These are phyloP conservation scores for Tylopilus plumbeoviolaceoides DNA, from an alignment of 768 basidiomycete genomes.

Conservation along the genomic window DNA sequence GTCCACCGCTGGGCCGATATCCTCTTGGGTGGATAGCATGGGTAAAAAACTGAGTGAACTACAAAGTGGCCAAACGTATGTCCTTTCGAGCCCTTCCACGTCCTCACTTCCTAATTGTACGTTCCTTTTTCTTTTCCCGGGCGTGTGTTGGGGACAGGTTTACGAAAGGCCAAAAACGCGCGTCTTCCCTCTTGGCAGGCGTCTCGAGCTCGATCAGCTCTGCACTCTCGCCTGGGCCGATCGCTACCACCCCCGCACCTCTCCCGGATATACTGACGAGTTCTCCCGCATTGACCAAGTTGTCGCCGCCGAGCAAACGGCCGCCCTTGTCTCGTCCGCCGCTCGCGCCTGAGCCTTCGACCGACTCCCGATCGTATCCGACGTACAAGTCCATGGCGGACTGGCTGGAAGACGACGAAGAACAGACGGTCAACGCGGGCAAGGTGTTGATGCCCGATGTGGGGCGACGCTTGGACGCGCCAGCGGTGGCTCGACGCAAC, in stretches of 20 bases:
- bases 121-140: not conserved
- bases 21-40: slow-evolving; percentile 54
- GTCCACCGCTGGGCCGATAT: slow-evolving; percentile 26
- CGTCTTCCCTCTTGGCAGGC: slow-evolving; percentile 61
- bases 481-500: not conserved
- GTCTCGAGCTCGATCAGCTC: slow-evolving; percentile 54
- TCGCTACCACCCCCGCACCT: slow-evolving; percentile 26
- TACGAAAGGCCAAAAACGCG: slow-evolving; percentile 63
- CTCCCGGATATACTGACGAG: not conserved
- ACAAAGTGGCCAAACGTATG: slow-evolving; percentile 52
- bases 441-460: slow-evolving; percentile 30
- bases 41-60: slow-evolving; percentile 61
- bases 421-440: slow-evolving; percentile 19
- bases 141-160: slow-evolving; percentile 40
- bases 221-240: slow-evolving; percentile 40
- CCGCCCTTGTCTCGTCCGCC: slow-evolving; percentile 5
- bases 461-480: slow-evolving; percentile 3
- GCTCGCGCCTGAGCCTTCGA: not conserved
- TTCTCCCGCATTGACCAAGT: not conserved
- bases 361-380: slow-evolving; percentile 1
- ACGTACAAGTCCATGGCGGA: slow-evolving; percentile 12
- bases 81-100: slow-evolving; percentile 9
- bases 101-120: too few relatives aligned
- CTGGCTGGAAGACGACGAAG: slow-evolving; percentile 42
- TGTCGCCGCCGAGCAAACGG: not conserved